Evolutionary conservation across 2,329 filamentous ascomycete genomes (phyloP).

Genomic region (Verticillium tricorpus): DNA sequence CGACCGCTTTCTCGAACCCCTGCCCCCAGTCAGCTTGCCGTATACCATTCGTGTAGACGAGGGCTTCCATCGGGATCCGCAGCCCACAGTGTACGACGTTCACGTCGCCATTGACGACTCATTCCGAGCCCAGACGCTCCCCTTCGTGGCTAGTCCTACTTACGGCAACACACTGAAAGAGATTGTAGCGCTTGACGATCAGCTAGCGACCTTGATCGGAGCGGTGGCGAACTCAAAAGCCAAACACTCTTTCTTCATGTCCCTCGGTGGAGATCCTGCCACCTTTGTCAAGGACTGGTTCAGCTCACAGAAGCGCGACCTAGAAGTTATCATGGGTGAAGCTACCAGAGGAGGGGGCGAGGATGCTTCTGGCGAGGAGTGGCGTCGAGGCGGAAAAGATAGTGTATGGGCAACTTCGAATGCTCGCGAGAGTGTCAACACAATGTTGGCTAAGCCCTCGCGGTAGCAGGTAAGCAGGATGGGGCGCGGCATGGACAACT

Average conservation of each 20-base stretch:
- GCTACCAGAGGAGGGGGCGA: slow-evolving; percentile 59
- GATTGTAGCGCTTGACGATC: slow-evolving; percentile 75
- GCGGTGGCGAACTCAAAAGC: slow-evolving; percentile 80
- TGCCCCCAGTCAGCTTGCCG: slow-evolving; percentile 76
- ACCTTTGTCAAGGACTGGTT: slow-evolving; percentile 85
- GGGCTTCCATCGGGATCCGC: slow-evolving; percentile 69
- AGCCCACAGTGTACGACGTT: slow-evolving; percentile 85
- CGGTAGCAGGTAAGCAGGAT: not conserved
- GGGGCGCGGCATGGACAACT: not conserved
- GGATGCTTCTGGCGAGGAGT: slow-evolving; percentile 58
- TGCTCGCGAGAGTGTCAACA: slow-evolving; percentile 59
- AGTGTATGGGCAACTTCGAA: slow-evolving; percentile 55
- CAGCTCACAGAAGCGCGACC: slow-evolving; percentile 82
- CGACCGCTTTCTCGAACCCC: slow-evolving; percentile 69
- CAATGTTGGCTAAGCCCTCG: slow-evolving; percentile 45
- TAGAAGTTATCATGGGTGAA: slow-evolving; percentile 85
- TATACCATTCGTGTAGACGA: slow-evolving; percentile 95
- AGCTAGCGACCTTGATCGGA: slow-evolving; percentile 78
- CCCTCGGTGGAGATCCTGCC: slow-evolving; percentile 75
- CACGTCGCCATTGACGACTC: slow-evolving; percentile 82
- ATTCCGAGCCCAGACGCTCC: slow-evolving; percentile 60
- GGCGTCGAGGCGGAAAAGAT: slow-evolving; percentile 55
- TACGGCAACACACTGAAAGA: slow-evolving; percentile 71
- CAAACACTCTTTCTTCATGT: slow-evolving; percentile 82
- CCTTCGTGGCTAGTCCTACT: slow-evolving; percentile 63